Evolutionary conservation across 495 filamentous ascomycete species (phyloP), one percentile per base, ranked within the genome.

Genomic region (Aspergillus diversus): DNA sequence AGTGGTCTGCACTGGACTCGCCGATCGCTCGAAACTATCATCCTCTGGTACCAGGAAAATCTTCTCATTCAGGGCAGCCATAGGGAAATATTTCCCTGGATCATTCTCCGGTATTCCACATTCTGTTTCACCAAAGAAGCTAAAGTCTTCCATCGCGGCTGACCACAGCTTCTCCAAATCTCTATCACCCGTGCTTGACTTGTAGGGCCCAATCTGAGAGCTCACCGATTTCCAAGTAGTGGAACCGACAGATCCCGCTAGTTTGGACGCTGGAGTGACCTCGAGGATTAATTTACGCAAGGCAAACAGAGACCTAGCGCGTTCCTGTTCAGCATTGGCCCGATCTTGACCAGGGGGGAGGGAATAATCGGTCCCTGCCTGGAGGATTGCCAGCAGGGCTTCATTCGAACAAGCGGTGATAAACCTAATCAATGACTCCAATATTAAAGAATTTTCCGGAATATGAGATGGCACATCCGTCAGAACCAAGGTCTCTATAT

Each of bases 111-210:
- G 83, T 7, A 87, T 72, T 6, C 83, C 83, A 33, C 81, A 84
- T 68, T 88, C 86, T 43, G 84, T 84, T 51, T 86, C 84, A 2
- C 78, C 83, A 60, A 89, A 89, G 73, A 89, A 89, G 43, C 84
- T 86, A 63, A 88, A 89, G 63, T 89, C 87, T 33, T 80, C 72
- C 46, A 80, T 75, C 7, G 84, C 83, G 27, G 84, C 85, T 37
- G 83, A 77, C 85, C 86, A 88, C 13, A 89, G 80, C 4, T 79
- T 72, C 69, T 89, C 87, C 11, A 78, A 80, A 63, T 89, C 87
- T 8, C 80, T 71, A 54, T 89, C 86, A 51, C 86, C 87, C 0
- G 86, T 88, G 31, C 82, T 82, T 34, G 86, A 88, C 60, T 81
- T 84, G 0, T 74, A 77, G 8, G 69, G 73, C 33, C 73, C 71